Base-by-base conservation (phyloP, 306 rosid species). In the Senna siamea region DNA sequence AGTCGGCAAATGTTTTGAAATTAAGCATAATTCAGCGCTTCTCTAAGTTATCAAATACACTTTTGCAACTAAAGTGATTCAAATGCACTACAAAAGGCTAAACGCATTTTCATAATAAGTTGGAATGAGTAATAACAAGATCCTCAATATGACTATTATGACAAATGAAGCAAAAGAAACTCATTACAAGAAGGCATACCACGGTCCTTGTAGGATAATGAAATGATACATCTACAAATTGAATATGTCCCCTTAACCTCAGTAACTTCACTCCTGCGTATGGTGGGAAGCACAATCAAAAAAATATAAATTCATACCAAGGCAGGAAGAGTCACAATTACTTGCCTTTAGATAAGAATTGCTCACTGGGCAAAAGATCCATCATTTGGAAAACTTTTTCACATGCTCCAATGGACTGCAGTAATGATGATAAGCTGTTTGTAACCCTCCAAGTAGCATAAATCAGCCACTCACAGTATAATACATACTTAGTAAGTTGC, bases 391-490 rank as follows among this genome's bases (percentile, higher is more conserved):
- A 83, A 79, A 89, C 76, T 54, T 82, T 72, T 77, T 88, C 96
- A 77, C 82, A 81, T 60, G 98, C 98, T 73, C 93, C 96, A 75
- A 92, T 78, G 54, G 98, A 92, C 89, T 88, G 90, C 57, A 92
- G 57, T 74, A 92, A 85, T 52, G 93, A 86, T 72, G 93, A 82
- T 75, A 85, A 76, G 80, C 78, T 89, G 83, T 86, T 85, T 64
- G 88, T 85, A 79, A 88, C 78, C 89, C 96, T 86, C 92, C 96
- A 88, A 63, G 96, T 79, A n/a, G 98, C 92, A 80, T 81, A 92
- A 73, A 89, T 89, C 84, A 92, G 77, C 98, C 96, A 92, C 79
- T 92, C 98, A 64, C 96, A 86, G 88, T 92, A 92, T 58, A 89
- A 73, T 46, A 92, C 88, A 79, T 86, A 92, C 88, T 86, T 88